Evolutionary conservation across 352 stramenopile genomes (phyloP).

Genomic region (Globisporangium echinulatum): DNA sequence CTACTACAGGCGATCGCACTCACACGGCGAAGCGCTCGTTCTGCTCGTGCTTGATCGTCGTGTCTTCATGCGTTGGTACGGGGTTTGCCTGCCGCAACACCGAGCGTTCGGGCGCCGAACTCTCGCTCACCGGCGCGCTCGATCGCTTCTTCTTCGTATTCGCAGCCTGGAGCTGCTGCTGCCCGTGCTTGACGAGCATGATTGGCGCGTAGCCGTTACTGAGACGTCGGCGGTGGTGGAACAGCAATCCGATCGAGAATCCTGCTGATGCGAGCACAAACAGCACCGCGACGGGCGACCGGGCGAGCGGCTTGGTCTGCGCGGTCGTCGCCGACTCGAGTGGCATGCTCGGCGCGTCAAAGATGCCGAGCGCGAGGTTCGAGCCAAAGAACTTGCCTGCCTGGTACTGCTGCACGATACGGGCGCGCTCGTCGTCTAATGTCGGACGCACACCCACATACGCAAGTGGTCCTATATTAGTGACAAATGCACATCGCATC

Average conservation of each 20-base stretch:
- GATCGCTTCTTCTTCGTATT: neutral
- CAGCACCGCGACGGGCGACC: slow-evolving; percentile 30
- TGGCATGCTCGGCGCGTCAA: slow-evolving; percentile 33
- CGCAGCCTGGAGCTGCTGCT: slow-evolving; percentile 8
- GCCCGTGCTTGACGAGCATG: slow-evolving; percentile 29
- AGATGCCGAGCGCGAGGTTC: slow-evolving; percentile 59
- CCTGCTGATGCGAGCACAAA: slow-evolving; percentile 34
- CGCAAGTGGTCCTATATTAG: neutral
- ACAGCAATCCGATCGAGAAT: slow-evolving; percentile 40
- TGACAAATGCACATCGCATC: no score
- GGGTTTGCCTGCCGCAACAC: slow-evolving; percentile 26
- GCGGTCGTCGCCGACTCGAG: slow-evolving; percentile 23
- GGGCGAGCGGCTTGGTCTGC: slow-evolving; percentile 17
- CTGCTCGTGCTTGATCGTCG: slow-evolving; percentile 44
- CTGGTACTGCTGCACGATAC: slow-evolving; percentile 55
- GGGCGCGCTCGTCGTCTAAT: slow-evolving; percentile 36
- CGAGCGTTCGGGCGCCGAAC: slow-evolving; percentile 19
- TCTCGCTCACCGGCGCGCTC: slow-evolving; percentile 3
- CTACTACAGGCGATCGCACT: slow-evolving; percentile 1
- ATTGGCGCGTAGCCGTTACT: slow-evolving; percentile 65
- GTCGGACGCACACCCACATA: slow-evolving; percentile 1
- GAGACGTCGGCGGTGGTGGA: slow-evolving; percentile 45
- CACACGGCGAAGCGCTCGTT: slow-evolving; percentile 68
- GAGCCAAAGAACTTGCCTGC: slow-evolving; percentile 54
- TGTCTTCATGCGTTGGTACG: slow-evolving; percentile 25